A percentile compares a stretch with the other conserved stretches of the same genome.
Evolutionary conservation across 441 rosid genomes (phyloP).

Genomic region (Hura crepitans): DNA sequence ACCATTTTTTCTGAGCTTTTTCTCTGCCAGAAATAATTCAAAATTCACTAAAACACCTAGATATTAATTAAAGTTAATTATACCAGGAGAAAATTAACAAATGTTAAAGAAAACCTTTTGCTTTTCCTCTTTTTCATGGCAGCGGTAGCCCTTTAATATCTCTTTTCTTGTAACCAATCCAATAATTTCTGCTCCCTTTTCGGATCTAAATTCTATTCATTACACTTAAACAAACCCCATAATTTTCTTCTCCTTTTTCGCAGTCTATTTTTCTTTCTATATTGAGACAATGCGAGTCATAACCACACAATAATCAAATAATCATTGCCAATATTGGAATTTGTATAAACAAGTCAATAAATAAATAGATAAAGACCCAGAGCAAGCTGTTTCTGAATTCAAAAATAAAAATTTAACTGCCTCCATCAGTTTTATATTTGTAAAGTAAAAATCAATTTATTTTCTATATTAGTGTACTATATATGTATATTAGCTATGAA

Average conservation of each 20-base stretch:
- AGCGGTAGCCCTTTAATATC: conserved; percentile 2
- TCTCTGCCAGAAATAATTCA: conserved; percentile 7
- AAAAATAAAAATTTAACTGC: too few relatives aligned
- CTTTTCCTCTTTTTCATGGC: not conserved
- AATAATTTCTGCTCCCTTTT: not conserved
- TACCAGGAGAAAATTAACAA: not conserved
- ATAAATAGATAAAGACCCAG: too few relatives aligned
- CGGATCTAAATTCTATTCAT: not conserved
- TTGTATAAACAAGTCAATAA: too few relatives aligned
- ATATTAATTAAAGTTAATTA: not conserved
- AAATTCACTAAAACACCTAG: not conserved
- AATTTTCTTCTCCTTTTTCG: not conserved
- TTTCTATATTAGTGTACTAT: too few relatives aligned
- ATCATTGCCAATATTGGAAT: not conserved
- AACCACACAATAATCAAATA: not conserved
- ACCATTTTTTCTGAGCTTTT: conserved; percentile 15
- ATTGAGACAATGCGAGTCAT: not conserved
- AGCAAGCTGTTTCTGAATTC: too few relatives aligned
- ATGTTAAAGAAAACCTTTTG: too few relatives aligned
- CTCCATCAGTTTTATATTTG: too few relatives aligned
- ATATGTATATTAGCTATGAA: too few relatives aligned
- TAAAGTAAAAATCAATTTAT: too few relatives aligned
- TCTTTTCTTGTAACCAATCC: not conserved
- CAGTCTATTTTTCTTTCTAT: not conserved
- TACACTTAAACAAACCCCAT: not conserved